phyloP scores from a whole-genome alignment of 768 basidiomycete genomes.

The Xanthoconium stramineum region DNA sequence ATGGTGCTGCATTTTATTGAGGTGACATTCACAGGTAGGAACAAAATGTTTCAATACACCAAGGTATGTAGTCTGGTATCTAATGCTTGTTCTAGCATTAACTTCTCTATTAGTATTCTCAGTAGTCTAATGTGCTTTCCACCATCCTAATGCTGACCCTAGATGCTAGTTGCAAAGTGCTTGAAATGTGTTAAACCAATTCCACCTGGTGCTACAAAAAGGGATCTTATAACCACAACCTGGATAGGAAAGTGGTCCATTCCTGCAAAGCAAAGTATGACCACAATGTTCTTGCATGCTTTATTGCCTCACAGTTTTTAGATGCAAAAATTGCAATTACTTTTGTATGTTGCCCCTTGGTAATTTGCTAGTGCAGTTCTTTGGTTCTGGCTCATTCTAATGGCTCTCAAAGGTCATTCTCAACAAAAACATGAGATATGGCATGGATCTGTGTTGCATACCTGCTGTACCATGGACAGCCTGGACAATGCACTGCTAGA shows the following conservation, averaged over 20 bases:
- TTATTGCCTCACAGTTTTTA: slow-evolving; percentile 13
- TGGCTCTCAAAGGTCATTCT: slow-evolving; percentile 42
- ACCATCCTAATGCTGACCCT: background rate
- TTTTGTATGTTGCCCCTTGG: too few relatives aligned
- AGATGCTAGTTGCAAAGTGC: slow-evolving; percentile 43
- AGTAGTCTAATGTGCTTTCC: slow-evolving; percentile 23
- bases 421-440: slow-evolving; percentile 61
- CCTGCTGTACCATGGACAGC: slow-evolving; percentile 55
- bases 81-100: too few relatives aligned
- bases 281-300: background rate
- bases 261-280: slow-evolving; percentile 53
- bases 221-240: slow-evolving; percentile 49
- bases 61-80: slow-evolving; percentile 38
- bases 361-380: slow-evolving; percentile 15
- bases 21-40: slow-evolving; percentile 56
- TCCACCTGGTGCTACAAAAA: slow-evolving; percentile 34
- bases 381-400: background rate
- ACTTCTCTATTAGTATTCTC: slow-evolving; percentile 42
- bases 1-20: slow-evolving; percentile 56
- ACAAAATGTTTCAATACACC: slow-evolving; percentile 63
- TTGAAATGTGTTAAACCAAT: slow-evolving; percentile 48
- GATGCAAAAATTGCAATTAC: slow-evolving; percentile 52
- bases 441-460: slow-evolving; percentile 61
- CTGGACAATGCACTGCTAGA: slow-evolving; percentile 49
- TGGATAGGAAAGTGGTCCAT: slow-evolving; percentile 46